Base-by-base conservation (phyloP, 192 early-diverging fungal genomes). In the Powellomyces hirtus region DNA sequence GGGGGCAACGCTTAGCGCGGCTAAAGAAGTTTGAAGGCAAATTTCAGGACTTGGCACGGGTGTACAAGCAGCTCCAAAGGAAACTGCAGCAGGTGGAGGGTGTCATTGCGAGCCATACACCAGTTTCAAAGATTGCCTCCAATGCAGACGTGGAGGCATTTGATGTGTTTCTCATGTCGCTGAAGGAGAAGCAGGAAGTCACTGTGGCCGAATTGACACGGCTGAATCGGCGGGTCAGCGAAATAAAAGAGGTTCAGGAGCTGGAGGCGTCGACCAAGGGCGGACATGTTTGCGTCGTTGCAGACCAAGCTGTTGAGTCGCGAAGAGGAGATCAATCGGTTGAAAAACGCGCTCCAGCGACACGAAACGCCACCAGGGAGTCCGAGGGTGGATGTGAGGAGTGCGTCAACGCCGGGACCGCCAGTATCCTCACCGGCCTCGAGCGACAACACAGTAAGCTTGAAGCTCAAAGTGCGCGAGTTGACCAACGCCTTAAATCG, bases 401-500 rank as follows among this genome's bases (percentile, higher is more conserved):
- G 42, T 31, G 18, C 62, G 42, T 46, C 45, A 45, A 14, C 49
- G 13, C 42, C 64, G 13, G 59, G 30, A 20, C 45, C 50, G 2
- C n/a, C n/a, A n/a, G n/a, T n/a, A n/a, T n/a, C n/a, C n/a, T n/a
- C n/a, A n/a, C n/a, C n/a, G n/a, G n/a, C n/a, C n/a, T n/a, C n/a
- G n/a, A n/a, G n/a, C n/a, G 66, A 26, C 1, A 70, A 22, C 62
- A 61, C 75, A 14, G 34, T 76, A 4, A 59, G 45, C 29, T 46
- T 76, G 31, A 77, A 77, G 51, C 58, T 77, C 34, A 74, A 78
- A 59, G 26, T 78, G 34, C 67, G 77, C 5, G 71, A 78, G n/a
- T 59, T 78, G 30, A 59, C 76, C 13, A 52, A 29, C n/a, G 49
- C 64, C 8, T 45, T 78, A 40, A 64, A 71, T 40, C 75, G 62